Conservation (phyloP, 148 eudicot species). For the Vaccinium macrocarpon region DNA sequence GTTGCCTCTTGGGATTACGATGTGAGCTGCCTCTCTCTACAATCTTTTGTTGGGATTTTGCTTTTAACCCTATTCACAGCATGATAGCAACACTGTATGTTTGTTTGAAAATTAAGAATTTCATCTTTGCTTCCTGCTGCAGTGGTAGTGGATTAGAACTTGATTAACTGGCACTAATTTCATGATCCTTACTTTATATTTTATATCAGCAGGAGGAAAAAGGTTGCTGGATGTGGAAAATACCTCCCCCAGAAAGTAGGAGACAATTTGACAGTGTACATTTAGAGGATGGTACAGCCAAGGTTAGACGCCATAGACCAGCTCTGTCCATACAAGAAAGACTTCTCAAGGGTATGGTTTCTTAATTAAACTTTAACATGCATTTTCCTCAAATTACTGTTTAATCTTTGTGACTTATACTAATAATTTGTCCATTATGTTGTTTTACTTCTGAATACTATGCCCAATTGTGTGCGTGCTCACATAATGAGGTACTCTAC, state of each 20-base stretch:
- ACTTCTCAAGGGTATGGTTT: constrained; percentile 65
- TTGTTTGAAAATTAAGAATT: background rate
- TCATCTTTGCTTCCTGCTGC: background rate
- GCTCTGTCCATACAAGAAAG: constrained; percentile 32
- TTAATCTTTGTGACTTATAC: background rate
- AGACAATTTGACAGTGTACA: constrained; percentile 18
- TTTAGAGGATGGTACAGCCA: constrained; percentile 26
- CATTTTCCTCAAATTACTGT: background rate
- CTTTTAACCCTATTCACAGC: background rate
- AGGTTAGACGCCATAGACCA: constrained; percentile 25
- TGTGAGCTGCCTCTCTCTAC: constrained; percentile 39
- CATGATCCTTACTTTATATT: background rate
- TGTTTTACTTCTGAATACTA: background rate
- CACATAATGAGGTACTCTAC: constrained; percentile 3
- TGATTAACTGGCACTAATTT: background rate
- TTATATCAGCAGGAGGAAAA: constrained; percentile 44
- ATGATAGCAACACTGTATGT: background rate
- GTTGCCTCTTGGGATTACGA: constrained; percentile 85
- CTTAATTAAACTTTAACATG: background rate
- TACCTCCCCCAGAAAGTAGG: constrained; percentile 59
- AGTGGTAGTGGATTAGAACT: background rate
- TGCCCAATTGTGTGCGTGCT: background rate
- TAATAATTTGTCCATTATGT: background rate
- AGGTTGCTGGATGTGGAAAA: constrained; percentile 79
- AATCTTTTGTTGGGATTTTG: background rate